A percentile compares a stretch with the other conserved stretches of the same genome.
Conservation (phyloP, 805 yeast genomes). For the Candida odintsovae region DNA sequence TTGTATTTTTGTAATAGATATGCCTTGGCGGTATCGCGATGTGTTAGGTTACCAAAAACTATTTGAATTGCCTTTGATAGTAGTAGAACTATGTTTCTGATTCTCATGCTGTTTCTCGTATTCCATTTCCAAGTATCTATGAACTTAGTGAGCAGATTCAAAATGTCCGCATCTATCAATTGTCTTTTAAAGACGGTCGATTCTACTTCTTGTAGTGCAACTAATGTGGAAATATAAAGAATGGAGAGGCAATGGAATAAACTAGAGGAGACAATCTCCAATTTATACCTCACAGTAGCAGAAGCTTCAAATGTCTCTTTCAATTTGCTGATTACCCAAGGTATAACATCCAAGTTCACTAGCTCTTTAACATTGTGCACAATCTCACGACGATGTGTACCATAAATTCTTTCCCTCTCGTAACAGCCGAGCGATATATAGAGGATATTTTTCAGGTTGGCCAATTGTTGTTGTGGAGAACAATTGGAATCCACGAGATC, state of each 20-base stretch:
- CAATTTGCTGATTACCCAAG: slow-evolving; percentile 3
- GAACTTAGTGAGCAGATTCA: slow-evolving; percentile 39
- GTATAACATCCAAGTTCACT: slow-evolving; percentile 4
- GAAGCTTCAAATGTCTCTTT: slow-evolving; percentile 6
- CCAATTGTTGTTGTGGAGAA: background rate
- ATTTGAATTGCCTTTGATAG: slow-evolving; percentile 49
- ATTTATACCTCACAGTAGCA: background rate
- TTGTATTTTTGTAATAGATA: slow-evolving; percentile 39
- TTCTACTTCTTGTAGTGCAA: slow-evolving; percentile 3
- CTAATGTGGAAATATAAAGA: slow-evolving; percentile 9
- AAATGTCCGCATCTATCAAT: slow-evolving; percentile 31
- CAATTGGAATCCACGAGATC: slow-evolving; percentile 4
- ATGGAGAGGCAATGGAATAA: slow-evolving; percentile 13
- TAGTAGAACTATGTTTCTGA: slow-evolving; percentile 51
- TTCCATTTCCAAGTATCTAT: slow-evolving; percentile 68
- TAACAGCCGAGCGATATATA: slow-evolving; percentile 14
- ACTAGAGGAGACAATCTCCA: slow-evolving; percentile 8
- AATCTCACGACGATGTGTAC: slow-evolving; percentile 6
- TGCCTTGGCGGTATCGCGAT: slow-evolving; percentile 37
- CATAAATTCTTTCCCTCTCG: slow-evolving; percentile 7
- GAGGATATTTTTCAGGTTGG: slow-evolving; percentile 5
- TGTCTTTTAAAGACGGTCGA: slow-evolving; percentile 3
- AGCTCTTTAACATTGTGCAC: slow-evolving; percentile 7
- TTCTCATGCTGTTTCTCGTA: slow-evolving; percentile 36
- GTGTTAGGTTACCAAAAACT: slow-evolving; percentile 54